Evolutionary conservation across 352 stramenopile species (phyloP).

Genomic region (Globisporangium recalcitrans): DNA sequence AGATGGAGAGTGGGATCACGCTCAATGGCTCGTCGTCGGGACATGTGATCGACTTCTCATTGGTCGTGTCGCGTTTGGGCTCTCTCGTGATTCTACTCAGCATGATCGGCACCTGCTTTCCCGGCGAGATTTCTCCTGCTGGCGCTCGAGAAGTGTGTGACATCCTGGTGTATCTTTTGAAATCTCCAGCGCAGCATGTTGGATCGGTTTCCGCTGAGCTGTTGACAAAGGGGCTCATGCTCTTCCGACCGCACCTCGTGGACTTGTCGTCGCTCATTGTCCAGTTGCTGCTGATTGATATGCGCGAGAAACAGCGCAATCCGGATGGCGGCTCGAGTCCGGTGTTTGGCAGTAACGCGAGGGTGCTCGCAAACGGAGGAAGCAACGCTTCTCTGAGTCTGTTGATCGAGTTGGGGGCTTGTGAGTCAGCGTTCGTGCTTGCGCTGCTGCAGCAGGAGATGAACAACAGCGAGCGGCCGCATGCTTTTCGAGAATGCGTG

Average conservation of each 20-base stretch:
- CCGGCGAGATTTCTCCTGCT: constrained; percentile 71
- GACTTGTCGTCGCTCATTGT: constrained; percentile 73
- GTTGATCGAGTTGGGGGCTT: constrained; percentile 72
- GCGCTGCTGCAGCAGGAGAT: constrained; percentile 77
- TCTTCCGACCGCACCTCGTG: constrained; percentile 77
- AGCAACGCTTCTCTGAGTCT: constrained; percentile 74
- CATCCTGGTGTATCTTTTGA: constrained; percentile 61
- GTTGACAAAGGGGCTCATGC: constrained; percentile 76
- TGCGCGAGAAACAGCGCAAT: constrained; percentile 64
- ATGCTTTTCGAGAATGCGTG: constrained; percentile 70
- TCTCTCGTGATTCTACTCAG: constrained; percentile 76
- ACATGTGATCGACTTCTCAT: constrained; percentile 20
- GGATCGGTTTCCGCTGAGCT: constrained; percentile 70
- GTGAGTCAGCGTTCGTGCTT: constrained; percentile 74
- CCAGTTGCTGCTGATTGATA: constrained; percentile 67
- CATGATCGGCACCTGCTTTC: constrained; percentile 85
- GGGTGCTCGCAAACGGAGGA: constrained; percentile 42
- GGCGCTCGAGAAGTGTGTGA: constrained; percentile 77
- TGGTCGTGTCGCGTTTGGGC: constrained; percentile 57
- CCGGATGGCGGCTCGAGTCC: constrained; percentile 27
- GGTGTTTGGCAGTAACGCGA: constrained; percentile 36
- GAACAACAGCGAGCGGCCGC: constrained; percentile 61
- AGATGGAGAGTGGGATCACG: constrained; percentile 50
- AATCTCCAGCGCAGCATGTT: constrained; percentile 46
- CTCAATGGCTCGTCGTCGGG: constrained; percentile 23